Evolutionary conservation across 768 basidiomycete genomes (phyloP), one percentile per base, ranked within the genome.

Genomic region (Boletus huronensis): DNA sequence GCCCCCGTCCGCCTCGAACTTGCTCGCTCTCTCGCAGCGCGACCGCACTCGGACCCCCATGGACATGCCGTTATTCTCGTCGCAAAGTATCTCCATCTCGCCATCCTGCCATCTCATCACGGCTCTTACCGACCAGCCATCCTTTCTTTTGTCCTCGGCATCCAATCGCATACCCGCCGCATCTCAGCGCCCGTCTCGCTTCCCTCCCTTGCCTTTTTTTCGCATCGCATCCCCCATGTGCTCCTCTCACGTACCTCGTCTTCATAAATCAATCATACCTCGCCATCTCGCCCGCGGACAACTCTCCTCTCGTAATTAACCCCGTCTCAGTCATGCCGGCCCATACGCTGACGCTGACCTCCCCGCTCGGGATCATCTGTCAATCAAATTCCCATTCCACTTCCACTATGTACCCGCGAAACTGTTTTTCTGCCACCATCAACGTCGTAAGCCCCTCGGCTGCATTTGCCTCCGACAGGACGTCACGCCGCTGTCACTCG

Each of bases 341-440:
- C 38, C 42, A 36, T 40, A 26, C 16, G 58, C 50, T 61, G 59
- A 60, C 50, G 25, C 40, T 46, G 7, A 39, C 25, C 17, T n/a
- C n/a, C 17, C 26, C 31, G 48, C 56, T 39, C 45, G 43, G 21
- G 34, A 25, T 17, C 17, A 28, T 14, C 19, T 16, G 45, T 40
- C 23, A 48, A 2, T n/a, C 45, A 54, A 54, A 38, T 43, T 35
- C 3, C 23, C 29, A 16, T 32, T 41, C 21, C 34, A 13, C 26
- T 31, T 32, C 23, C 41, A 25, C 9, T 17, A 21, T 16, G 11
- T 5, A 52, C 50, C 52, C 49, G 60, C 60, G 52, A 62, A 55
- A 47, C 43, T 54, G 19, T 32, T 26, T 45, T 43, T 14, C 45
- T 45, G 45, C 57, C 52, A 32, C 43, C 48, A 46, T 41, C 56